A percentile compares a stretch with the other conserved stretches of the same genome.
These are phyloP conservation scores for Grammothele lineata DNA, from an alignment of 768 basidiomycete genomes.

Conservation along the genomic window DNA sequence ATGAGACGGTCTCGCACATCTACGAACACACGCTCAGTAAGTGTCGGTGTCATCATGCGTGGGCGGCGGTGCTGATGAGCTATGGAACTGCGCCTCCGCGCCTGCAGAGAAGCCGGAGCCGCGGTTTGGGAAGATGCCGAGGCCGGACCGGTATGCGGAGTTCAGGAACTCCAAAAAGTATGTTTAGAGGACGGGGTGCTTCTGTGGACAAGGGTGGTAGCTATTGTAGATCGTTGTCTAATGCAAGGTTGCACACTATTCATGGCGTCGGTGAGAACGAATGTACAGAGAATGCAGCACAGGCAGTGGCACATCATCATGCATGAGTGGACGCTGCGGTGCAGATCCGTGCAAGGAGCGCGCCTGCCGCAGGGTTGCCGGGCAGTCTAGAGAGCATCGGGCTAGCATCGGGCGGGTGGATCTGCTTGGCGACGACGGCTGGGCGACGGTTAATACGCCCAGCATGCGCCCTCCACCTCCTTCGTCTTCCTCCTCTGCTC, in stretches of 20 bases:
- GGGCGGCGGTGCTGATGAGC: constrained; percentile 1
- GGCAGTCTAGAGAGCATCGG: too few relatives aligned
- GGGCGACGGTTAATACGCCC: neutral
- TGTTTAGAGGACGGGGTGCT: constrained; percentile 13
- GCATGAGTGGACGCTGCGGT: too few relatives aligned
- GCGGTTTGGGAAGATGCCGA: constrained; percentile 48
- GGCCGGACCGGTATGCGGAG: constrained; percentile 51
- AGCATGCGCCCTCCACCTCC: constrained; percentile 1
- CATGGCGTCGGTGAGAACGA: neutral
- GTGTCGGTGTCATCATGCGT: constrained; percentile 28
- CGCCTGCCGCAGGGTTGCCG: too few relatives aligned
- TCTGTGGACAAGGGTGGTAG: neutral
- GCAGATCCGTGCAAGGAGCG: too few relatives aligned
- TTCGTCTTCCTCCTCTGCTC: neutral
- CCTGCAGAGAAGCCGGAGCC: constrained; percentile 46
- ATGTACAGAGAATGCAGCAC: neutral
- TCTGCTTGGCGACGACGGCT: constrained; percentile 10
- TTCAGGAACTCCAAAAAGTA: constrained; percentile 48
- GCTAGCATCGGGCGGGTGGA: neutral
- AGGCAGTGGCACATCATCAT: too few relatives aligned
- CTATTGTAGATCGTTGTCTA: constrained; percentile 8
- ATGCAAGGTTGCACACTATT: constrained; percentile 4
- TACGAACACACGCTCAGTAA: constrained; percentile 64
- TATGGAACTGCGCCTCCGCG: constrained; percentile 2
- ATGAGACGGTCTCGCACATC: constrained; percentile 57